Percentiles rank a stretch among this genome's conserved stretches.
These are phyloP conservation scores for Cladophialophora carrionii DNA, from an alignment of 2,329 filamentous ascomycete genomes.

Conservation along the genomic window DNA sequence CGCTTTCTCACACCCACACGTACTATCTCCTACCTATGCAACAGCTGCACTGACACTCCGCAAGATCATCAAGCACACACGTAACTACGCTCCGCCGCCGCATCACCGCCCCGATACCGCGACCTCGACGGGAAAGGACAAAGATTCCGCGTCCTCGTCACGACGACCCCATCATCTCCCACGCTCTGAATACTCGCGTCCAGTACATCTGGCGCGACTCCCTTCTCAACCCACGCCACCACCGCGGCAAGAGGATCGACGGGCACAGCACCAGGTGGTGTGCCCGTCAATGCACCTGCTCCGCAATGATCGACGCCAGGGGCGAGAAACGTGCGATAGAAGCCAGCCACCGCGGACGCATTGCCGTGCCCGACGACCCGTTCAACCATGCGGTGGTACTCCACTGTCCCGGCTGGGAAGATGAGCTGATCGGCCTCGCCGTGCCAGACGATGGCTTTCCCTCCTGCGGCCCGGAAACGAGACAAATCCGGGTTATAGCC, in stretches of 20 bases:
- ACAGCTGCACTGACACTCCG: background rate
- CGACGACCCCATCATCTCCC: background rate
- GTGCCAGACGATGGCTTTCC: constrained; percentile 15
- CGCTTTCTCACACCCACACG: too few relatives aligned
- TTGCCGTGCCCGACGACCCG: background rate
- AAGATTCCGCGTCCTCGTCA: constrained; percentile 8
- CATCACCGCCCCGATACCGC: constrained; percentile 2
- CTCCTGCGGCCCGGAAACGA: constrained; percentile 1
- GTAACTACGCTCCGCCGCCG: background rate
- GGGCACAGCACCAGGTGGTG: constrained; percentile 5
- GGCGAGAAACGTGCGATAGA: constrained; percentile 18
- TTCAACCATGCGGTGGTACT: constrained; percentile 4
- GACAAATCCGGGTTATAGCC: constrained; percentile 4
- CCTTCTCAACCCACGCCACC: constrained; percentile 12
- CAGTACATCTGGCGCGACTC: constrained; percentile 1
- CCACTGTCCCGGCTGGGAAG: constrained; percentile 5
- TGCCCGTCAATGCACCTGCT: background rate
- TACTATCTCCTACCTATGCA: background rate
- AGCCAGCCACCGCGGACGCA: background rate
- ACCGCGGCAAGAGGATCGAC: constrained; percentile 8
- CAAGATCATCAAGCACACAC: background rate
- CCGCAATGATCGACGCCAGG: constrained; percentile 11
- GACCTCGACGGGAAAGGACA: constrained; percentile 7
- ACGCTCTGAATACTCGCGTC: background rate
- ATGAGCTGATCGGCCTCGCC: constrained; percentile 15